A percentile compares a stretch with the other conserved stretches of the same genome.
These are phyloP conservation scores for Boletus holoroseus DNA, from an alignment of 1,284 basidiomycete genomes.

Conservation along the genomic window DNA sequence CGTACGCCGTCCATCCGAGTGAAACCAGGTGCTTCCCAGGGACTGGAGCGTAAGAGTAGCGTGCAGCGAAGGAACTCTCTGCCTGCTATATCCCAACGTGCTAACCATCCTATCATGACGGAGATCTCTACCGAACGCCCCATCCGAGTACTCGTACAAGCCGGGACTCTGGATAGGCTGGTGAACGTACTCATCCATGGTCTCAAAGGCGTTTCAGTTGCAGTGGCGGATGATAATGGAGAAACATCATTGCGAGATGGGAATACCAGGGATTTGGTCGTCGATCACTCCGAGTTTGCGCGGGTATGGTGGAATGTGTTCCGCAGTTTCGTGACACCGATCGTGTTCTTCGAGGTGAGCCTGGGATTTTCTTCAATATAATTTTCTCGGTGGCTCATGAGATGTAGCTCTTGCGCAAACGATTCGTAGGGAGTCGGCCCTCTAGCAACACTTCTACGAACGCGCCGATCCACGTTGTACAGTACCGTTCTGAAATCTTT, in stretches of 20 bases:
- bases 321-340: constrained; percentile 70
- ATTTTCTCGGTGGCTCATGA: constrained; percentile 9
- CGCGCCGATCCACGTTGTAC: constrained; percentile 38
- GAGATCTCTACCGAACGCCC: constrained; percentile 62
- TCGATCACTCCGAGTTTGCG: constrained; percentile 68
- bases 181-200: constrained; percentile 72
- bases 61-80: constrained; percentile 69
- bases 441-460: constrained; percentile 35
- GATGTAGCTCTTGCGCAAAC: constrained; percentile 63
- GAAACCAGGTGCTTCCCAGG: constrained; percentile 58
- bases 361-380: background rate
- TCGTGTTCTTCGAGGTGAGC: constrained; percentile 76
- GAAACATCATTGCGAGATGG: constrained; percentile 69
- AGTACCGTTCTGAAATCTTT: constrained; percentile 54
- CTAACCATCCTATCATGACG: constrained; percentile 49
- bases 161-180: constrained; percentile 67
- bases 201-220: constrained; percentile 68
- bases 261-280: constrained; percentile 60
- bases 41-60: constrained; percentile 68
- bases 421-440: constrained; percentile 51
- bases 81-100: constrained; percentile 62
- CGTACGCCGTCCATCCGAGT: constrained; percentile 71
- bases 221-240: constrained; percentile 77
- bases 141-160: constrained; percentile 68
- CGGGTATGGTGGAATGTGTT: constrained; percentile 76